phyloP scores from a whole-genome alignment of 2,329 filamentous ascomycete species.

The Epichloe sylvatica region DNA sequence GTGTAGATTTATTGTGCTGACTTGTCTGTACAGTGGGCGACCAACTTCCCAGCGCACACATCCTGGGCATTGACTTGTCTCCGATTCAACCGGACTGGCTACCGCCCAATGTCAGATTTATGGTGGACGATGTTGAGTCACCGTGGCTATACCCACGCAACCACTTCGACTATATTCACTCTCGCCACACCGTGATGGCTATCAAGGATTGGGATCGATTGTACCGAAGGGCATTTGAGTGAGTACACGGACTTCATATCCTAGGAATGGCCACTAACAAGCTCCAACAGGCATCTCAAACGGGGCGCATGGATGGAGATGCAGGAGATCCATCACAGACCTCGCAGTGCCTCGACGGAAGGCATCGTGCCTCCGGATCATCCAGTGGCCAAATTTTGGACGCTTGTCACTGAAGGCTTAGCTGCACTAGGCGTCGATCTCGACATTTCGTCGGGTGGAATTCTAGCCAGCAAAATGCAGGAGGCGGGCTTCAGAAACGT shows the following conservation, averaged over 20 bases:
- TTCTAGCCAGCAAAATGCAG: slow-evolving; percentile 30
- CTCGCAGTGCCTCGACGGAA: slow-evolving; percentile 28
- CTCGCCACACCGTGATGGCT: slow-evolving; percentile 41
- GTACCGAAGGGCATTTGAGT: slow-evolving; percentile 33
- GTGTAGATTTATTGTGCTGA: not conserved
- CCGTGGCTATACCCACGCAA: slow-evolving; percentile 40
- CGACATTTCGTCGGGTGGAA: slow-evolving; percentile 26
- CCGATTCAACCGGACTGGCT: slow-evolving; percentile 38
- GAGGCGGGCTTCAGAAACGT: slow-evolving; percentile 40
- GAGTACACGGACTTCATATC: slow-evolving; percentile 8
- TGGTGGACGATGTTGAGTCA: slow-evolving; percentile 44
- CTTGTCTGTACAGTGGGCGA: slow-evolving; percentile 28
- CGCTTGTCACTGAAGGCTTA: slow-evolving; percentile 30
- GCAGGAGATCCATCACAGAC: slow-evolving; percentile 38
- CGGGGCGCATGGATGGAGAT: slow-evolving; percentile 42
- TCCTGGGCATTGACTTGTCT: slow-evolving; percentile 32
- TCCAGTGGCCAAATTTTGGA: slow-evolving; percentile 33
- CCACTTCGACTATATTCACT: slow-evolving; percentile 47
- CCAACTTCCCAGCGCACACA: slow-evolving; percentile 26
- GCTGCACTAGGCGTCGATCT: slow-evolving; percentile 32
- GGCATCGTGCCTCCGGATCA: slow-evolving; percentile 25
- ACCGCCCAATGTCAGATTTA: slow-evolving; percentile 41
- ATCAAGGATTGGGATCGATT: slow-evolving; percentile 41
- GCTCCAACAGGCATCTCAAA: slow-evolving; percentile 29
- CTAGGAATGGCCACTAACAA: not conserved